Evolutionary conservation across 805 yeast species (phyloP), one percentile per base, ranked within the genome.

Genomic region (Cyberlindnera amylophila): DNA sequence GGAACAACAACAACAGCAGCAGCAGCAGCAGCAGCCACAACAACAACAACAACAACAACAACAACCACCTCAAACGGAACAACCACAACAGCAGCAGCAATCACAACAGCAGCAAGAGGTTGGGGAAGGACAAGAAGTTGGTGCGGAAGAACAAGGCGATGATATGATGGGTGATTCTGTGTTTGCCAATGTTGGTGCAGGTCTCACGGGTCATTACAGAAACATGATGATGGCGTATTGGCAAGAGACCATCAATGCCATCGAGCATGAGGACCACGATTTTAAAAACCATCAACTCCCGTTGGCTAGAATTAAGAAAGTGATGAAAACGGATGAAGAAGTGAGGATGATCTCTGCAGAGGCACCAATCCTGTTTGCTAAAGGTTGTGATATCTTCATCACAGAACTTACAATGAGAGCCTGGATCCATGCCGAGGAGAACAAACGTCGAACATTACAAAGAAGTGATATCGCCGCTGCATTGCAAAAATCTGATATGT

Each of bases 381-480:
- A 93, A 63, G 98, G 98, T 1, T 93, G 99, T 65, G 99, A 93
- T 61, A 82, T 93, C 28, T 93, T 93, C 65, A 91, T 93, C 53
- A 90, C 99, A 1, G 99, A 93, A 62, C 70, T 93, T 42, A 90
- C 99, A 12, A 90, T 93, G 96, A 74, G 99, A 45, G 97, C 99
- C 7, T 93, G 99, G 99, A 88, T 93, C 48, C 96, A 90, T 56
- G 96, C 98, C 3, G 98, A 93, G 63, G 96, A 88, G 57, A 87
- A 87, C 67, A 93, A 93, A 61, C 76, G 99, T 52, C 69, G 99
- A 47, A 93, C 99, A 5, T 68, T 93, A 45, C 99, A 93, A 62
- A 86, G 89, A 57, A 80, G 88, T 1, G 99, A 93, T 59, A 89
- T 93, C 49, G 96, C 96, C 2, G 93, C 93, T 14, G 99, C 99